Percentiles rank a stretch among this genome's conserved stretches.
phyloP scores from a whole-genome alignment of 306 rosid species.

The Morella rubra region DNA sequence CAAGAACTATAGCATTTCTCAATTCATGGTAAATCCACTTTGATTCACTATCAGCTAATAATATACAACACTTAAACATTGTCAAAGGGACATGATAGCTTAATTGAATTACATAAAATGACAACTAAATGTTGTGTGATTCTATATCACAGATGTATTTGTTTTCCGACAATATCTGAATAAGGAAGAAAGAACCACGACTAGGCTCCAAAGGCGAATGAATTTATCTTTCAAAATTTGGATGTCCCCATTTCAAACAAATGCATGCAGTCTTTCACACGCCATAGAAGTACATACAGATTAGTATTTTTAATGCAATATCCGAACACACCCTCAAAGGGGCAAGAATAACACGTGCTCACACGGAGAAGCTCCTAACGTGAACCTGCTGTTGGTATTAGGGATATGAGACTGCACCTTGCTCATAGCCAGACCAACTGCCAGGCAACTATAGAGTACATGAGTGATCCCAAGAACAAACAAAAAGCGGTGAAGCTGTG shows the following conservation, averaged over 20 bases:
- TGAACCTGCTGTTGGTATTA: conserved; percentile 1
- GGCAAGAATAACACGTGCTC: background rate
- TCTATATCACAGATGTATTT: background rate
- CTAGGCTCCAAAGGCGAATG: background rate
- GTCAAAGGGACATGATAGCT: no score
- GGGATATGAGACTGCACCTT: conserved; percentile 32
- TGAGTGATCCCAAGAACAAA: conserved; percentile 96
- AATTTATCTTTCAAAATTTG: background rate
- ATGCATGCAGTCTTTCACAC: background rate
- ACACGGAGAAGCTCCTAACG: background rate
- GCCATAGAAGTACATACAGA: background rate
- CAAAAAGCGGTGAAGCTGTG: conserved; percentile 90
- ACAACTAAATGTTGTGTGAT: no score
- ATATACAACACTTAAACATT: no score
- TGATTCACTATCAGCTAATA: no score
- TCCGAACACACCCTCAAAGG: background rate
- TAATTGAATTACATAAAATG: no score
- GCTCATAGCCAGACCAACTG: conserved; percentile 96
- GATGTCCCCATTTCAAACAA: background rate
- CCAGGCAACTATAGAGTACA: conserved; percentile 84
- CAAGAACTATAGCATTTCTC: no score
- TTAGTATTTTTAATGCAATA: background rate
- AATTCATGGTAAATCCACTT: no score
- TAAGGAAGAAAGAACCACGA: background rate
- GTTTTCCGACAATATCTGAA: background rate